Percentiles rank a stretch among this genome's conserved stretches.
These are phyloP conservation scores for Cornus controversa DNA, from an alignment of 148 eudicot genomes.

Conservation along the genomic window DNA sequence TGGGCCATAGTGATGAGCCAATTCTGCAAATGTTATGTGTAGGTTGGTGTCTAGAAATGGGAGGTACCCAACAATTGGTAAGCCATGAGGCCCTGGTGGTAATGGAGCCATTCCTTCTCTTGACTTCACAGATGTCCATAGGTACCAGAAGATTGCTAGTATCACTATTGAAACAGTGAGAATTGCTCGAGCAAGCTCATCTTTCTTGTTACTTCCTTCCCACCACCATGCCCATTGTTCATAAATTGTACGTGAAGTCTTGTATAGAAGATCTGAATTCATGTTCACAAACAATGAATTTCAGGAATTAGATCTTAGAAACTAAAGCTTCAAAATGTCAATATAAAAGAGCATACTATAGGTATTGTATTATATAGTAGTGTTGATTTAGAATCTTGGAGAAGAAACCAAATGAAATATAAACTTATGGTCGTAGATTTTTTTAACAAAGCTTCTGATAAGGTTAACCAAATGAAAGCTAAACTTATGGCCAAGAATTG, in stretches of 20 bases:
- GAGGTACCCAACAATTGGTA: slow-evolving; percentile 40
- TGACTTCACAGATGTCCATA: neutral
- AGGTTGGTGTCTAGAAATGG: slow-evolving; percentile 33
- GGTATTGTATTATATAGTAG: too few relatives aligned
- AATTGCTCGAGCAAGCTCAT: slow-evolving; percentile 1
- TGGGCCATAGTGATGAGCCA: slow-evolving; percentile 37
- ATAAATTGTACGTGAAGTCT: neutral
- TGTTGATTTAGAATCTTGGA: too few relatives aligned
- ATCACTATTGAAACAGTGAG: slow-evolving; percentile 4
- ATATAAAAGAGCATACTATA: too few relatives aligned
- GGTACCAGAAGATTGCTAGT: neutral
- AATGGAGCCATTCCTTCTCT: neutral
- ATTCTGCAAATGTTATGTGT: slow-evolving; percentile 19
- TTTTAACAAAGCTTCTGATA: neutral
- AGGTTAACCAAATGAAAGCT: neutral
- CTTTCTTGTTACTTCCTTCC: neutral
- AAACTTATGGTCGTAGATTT: too few relatives aligned
- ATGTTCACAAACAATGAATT: too few relatives aligned
- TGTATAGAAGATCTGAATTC: neutral
- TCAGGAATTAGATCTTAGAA: neutral
- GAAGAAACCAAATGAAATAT: too few relatives aligned
- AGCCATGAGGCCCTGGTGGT: slow-evolving; percentile 45
- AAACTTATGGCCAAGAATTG: neutral
- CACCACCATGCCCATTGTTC: neutral
- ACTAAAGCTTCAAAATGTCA: neutral